A percentile compares a stretch with the other conserved stretches of the same genome.
phyloP scores from a whole-genome alignment of 305 asterid species.

The Fraxinus ornus region DNA sequence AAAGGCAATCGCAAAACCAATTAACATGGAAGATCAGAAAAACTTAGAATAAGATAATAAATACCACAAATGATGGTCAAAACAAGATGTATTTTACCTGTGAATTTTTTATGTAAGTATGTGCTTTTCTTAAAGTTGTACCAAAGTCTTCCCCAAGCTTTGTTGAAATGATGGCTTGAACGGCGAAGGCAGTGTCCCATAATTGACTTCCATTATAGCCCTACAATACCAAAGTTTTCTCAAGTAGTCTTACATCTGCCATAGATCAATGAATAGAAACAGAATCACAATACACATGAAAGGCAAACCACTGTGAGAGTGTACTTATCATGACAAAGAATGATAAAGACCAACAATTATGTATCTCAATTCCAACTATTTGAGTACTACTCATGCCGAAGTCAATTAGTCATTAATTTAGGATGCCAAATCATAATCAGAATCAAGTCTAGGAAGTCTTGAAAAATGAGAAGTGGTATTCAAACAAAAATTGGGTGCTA shows the following conservation, averaged over 20 bases:
- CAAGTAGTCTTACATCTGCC: constrained; percentile 3
- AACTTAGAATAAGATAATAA: constrained; percentile 2
- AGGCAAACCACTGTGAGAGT: not conserved
- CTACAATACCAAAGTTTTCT: constrained; percentile 41
- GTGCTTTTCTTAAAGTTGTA: constrained; percentile 63
- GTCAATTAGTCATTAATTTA: not conserved
- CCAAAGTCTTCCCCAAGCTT: constrained; percentile 68
- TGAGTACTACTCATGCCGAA: constrained; percentile 7
- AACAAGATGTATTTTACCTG: constrained; percentile 49
- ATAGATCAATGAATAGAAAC: constrained; percentile 15
- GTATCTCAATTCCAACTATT: constrained; percentile 3
- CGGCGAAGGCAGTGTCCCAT: constrained; percentile 85
- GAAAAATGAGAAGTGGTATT: not conserved
- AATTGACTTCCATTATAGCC: constrained; percentile 95
- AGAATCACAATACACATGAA: not conserved
- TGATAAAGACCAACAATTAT: not conserved
- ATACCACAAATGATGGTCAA: constrained; percentile 18
- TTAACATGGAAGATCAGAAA: constrained; percentile 13
- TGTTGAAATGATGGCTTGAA: constrained; percentile 76
- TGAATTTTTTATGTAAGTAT: constrained; percentile 58
- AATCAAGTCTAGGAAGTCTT: not conserved
- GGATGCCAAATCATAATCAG: not conserved
- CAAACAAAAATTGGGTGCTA: not conserved
- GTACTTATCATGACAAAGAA: not conserved
- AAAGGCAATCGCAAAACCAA: constrained; percentile 21